Evolutionary conservation across 140 eudicot genomes (phyloP).

Genomic region (Cichorium intybus): DNA sequence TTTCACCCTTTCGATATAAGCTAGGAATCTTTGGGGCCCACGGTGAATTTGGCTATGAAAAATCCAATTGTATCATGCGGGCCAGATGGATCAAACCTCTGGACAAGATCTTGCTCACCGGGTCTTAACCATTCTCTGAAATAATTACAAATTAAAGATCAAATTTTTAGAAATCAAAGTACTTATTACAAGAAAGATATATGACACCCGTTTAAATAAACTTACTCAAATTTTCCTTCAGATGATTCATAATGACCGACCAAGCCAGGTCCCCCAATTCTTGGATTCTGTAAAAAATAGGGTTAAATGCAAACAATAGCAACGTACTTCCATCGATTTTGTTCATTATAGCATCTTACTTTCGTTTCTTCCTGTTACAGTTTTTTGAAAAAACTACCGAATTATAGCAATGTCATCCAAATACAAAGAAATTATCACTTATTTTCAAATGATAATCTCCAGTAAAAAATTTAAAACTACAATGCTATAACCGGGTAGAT

Average conservation of each 20-base stretch:
- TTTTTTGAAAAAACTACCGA: too few species aligned
- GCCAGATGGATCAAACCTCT: slow-evolving; percentile 94
- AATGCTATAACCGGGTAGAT: too few species aligned
- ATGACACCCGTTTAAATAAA: slow-evolving; percentile 1
- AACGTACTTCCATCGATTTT: too few species aligned
- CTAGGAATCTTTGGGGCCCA: slow-evolving; percentile 61
- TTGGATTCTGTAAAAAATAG: slow-evolving; percentile 45
- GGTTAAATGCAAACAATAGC: too few species aligned
- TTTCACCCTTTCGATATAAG: background rate
- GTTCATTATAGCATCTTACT: too few species aligned
- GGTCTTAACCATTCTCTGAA: slow-evolving; percentile 90
- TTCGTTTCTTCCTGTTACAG: too few species aligned
- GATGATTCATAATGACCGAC: slow-evolving; percentile 57
- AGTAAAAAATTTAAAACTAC: too few species aligned
- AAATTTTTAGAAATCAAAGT: background rate
- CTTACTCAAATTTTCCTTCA: slow-evolving; percentile 86
- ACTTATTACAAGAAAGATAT: background rate
- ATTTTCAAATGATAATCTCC: too few species aligned
- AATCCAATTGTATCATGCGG: slow-evolving; percentile 89
- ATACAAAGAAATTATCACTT: too few species aligned
- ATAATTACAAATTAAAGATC: slow-evolving; percentile 4
- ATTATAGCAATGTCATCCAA: too few species aligned
- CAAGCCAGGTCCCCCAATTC: slow-evolving; percentile 90
- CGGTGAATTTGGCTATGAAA: slow-evolving; percentile 88
- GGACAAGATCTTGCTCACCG: slow-evolving; percentile 93